Evolutionary conservation across 78 protist genomes (phyloP).

Genomic region (Dictyostelium capitatum): DNA sequence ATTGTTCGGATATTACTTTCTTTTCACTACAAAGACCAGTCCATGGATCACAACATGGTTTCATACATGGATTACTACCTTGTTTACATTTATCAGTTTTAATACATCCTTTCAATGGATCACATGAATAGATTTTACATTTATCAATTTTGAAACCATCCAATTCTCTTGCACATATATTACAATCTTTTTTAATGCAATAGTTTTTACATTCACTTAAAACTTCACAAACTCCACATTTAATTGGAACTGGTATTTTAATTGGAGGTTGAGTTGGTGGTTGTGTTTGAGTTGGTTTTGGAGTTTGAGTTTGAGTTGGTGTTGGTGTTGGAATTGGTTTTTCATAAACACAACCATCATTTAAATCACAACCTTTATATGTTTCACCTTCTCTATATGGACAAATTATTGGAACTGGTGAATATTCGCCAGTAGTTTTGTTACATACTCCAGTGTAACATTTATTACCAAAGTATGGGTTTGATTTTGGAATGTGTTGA

Average conservation of each 20-base stretch:
- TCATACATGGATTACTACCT: background rate
- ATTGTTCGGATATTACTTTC: background rate
- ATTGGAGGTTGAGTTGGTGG: background rate
- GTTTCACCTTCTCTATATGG: background rate
- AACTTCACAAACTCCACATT: background rate
- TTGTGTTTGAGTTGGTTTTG: background rate
- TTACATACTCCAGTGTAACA: background rate
- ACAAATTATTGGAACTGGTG: background rate
- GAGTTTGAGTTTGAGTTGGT: background rate
- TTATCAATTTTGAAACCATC: background rate
- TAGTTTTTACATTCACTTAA: background rate
- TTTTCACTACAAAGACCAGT: background rate
- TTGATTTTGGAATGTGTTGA: background rate
- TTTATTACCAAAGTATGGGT: background rate
- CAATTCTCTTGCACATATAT: background rate
- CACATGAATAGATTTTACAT: slow-evolving; percentile 4
- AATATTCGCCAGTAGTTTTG: background rate
- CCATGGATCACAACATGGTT: background rate
- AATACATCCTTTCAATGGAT: background rate
- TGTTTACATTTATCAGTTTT: slow-evolving; percentile 21
- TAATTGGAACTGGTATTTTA: background rate
- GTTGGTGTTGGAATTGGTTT: slow-evolving; percentile 3
- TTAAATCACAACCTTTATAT: background rate
- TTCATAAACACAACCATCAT: background rate
- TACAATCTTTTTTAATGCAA: background rate